Percentiles rank a stretch among this genome's conserved stretches.
Evolutionary conservation across 2,329 filamentous ascomycete genomes (phyloP).

Genomic region (Talaromyces islandicus): DNA sequence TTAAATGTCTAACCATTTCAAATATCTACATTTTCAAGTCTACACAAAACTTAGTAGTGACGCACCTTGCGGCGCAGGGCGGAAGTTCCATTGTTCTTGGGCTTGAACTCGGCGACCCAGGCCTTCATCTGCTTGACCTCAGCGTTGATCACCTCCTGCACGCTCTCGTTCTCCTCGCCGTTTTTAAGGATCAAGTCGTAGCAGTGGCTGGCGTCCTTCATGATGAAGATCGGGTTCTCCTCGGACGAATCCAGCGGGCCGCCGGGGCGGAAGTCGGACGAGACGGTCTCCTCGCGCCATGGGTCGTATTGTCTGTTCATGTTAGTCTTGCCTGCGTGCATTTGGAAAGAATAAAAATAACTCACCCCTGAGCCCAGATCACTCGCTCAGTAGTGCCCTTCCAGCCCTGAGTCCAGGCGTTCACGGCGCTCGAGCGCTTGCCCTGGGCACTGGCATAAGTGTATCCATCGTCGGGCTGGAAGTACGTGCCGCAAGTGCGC

Average conservation of each 20-base stretch:
- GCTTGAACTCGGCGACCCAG: slow-evolving; percentile 48
- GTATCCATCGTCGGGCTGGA: slow-evolving; percentile 47
- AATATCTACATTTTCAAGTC: neutral
- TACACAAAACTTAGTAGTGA: neutral
- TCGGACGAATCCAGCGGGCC: slow-evolving; percentile 47
- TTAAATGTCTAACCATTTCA: neutral
- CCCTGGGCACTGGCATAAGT: slow-evolving; percentile 46
- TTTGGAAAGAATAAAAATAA: slow-evolving; percentile 4
- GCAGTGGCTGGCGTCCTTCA: slow-evolving; percentile 52
- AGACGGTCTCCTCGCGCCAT: slow-evolving; percentile 52
- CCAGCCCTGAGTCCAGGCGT: slow-evolving; percentile 54
- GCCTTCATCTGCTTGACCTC: slow-evolving; percentile 45
- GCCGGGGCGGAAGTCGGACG: slow-evolving; percentile 48
- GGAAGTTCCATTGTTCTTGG: neutral
- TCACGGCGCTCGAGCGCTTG: slow-evolving; percentile 45
- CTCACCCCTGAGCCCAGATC: slow-evolving; percentile 51
- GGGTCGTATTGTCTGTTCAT: slow-evolving; percentile 48
- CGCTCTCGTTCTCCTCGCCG: slow-evolving; percentile 41
- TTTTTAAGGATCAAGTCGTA: slow-evolving; percentile 48
- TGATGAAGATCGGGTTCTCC: slow-evolving; percentile 47
- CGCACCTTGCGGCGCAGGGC: neutral
- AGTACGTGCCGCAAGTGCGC: slow-evolving; percentile 51
- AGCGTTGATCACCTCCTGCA: slow-evolving; percentile 45
- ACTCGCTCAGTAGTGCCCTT: slow-evolving; percentile 45
- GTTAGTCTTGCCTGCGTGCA: too few species aligned